These are phyloP conservation scores for Cardiospermum halicacabum DNA, from an alignment of 345 rosid genomes.

Conservation along the genomic window DNA sequence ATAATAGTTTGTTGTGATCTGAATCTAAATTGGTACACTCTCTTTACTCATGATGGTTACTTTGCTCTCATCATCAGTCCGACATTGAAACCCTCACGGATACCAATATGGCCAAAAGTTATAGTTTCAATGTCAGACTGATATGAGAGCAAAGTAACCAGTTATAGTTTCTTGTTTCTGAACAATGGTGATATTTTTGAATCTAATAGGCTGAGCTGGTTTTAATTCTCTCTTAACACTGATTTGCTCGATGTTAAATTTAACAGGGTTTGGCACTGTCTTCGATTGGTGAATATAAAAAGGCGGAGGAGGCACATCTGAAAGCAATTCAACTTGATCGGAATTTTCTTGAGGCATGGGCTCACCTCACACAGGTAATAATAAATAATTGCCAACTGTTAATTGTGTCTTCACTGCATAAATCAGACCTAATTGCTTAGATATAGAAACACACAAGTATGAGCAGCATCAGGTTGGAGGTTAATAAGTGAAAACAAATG, in stretches of 20 bases:
- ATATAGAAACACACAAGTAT: neutral
- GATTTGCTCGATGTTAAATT: slow-evolving; percentile 19
- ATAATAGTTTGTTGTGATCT: slow-evolving; percentile 12
- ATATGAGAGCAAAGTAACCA: no score
- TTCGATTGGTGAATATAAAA: slow-evolving; percentile 69
- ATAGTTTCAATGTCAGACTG: no score
- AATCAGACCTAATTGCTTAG: neutral
- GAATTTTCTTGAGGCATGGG: slow-evolving; percentile 84
- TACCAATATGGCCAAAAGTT: no score
- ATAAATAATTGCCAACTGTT: neutral
- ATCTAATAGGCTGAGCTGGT: no score
- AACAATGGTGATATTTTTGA: no score
- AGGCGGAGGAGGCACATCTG: slow-evolving; percentile 82
- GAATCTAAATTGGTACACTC: slow-evolving; percentile 10
- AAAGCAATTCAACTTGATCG: slow-evolving; percentile 80
- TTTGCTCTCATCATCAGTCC: no score
- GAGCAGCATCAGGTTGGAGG: neutral
- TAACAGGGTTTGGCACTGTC: slow-evolving; percentile 73
- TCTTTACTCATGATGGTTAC: neutral
- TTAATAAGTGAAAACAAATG: neutral
- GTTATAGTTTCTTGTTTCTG: no score
- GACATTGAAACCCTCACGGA: no score
- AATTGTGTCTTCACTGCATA: neutral
- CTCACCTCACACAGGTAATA: slow-evolving; percentile 80
- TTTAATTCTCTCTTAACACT: slow-evolving; percentile 5